Base-by-base conservation (phyloP, 2,329 filamentous ascomycete species). In the Sordariomycetes sp. region DNA sequence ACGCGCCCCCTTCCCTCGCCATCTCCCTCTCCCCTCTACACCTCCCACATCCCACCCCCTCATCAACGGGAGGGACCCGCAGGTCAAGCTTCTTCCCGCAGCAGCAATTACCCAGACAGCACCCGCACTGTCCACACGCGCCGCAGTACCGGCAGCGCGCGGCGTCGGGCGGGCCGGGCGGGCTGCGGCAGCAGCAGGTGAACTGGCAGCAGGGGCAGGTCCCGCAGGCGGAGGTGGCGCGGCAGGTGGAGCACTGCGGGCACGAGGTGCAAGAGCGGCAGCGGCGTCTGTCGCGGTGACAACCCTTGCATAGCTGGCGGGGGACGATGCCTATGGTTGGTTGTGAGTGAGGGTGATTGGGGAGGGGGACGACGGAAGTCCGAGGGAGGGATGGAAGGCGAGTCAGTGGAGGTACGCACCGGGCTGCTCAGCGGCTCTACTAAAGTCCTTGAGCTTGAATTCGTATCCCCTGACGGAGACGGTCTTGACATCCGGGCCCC, bases 131-230 rank as follows among this genome's bases (percentile, higher is more conserved):
- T 7, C 54, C 54, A 42, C 54, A 56, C n/a, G 54, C 24, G 10
- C 42, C 42, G 28, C 54, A 56, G 10, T 20, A 15, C 22, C 12
- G 15, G 42, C 54, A 56, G 28, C 10, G 36, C 2, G 6, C n/a
- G 2, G 2, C 10, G 2, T 32, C n/a, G 20, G 22, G 35, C 22
- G 22, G 15, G 10, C 1, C 53, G 35, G 17, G 17, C 13, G 54
- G 42, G 42, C 34, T 51, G n/a, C 54, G 54, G 36, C 54, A 56
- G 54, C 54, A 56, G 34, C 54, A 56, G 22, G 28, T 22, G 42
- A 56, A 56, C 25, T 51, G 34, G 54, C 54, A 56, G 17, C 54
- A 56, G 17, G 28, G n/a, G 32, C 54, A 56, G 10, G 15, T 15
- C 1, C 50, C 12, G 54, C 54, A 56, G 25, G 54, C 34, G 17